These are phyloP conservation scores for Tilletiopsis washingtonensis DNA, from an alignment of 1,284 basidiomycete genomes.

Conservation along the genomic window DNA sequence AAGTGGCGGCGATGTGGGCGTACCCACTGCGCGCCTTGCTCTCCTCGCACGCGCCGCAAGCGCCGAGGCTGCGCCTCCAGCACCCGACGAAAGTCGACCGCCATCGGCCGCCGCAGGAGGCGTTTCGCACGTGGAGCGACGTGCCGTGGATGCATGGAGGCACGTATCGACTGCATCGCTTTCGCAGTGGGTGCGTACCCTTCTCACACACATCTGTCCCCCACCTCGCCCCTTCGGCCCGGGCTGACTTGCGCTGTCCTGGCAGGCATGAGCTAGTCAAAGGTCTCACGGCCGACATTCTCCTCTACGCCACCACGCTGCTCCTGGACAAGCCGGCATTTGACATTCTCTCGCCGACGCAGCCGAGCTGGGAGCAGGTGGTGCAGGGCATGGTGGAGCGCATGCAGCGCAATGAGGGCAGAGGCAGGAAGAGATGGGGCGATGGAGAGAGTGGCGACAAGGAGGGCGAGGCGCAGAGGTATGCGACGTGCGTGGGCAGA, in stretches of 20 bases:
- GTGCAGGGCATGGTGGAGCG: background rate
- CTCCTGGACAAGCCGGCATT: background rate
- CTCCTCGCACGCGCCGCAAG: background rate
- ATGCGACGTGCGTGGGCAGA: too few relatives aligned
- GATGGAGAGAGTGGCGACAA: conserved; percentile 7
- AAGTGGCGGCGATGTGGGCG: conserved; percentile 3
- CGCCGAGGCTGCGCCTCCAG: too few relatives aligned
- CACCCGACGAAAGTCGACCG: background rate
- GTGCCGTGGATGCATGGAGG: conserved; percentile 1
- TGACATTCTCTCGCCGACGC: background rate
- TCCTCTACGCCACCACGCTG: background rate
- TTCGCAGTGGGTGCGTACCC: background rate
- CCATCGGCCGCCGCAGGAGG: conserved; percentile 3
- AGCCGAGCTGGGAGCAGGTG: conserved; percentile 3
- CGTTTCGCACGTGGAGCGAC: conserved; percentile 3
- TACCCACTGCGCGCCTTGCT: conserved; percentile 4
- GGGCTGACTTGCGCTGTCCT: background rate
- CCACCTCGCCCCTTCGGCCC: background rate
- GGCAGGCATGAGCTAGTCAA: conserved; percentile 4
- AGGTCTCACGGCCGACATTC: conserved; percentile 3
- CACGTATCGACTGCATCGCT: conserved; percentile 4
- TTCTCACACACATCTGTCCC: background rate
- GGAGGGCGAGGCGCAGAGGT: too few relatives aligned
- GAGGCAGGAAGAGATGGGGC: conserved; percentile 1
- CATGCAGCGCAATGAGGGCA: background rate